A percentile compares a stretch with the other conserved stretches of the same genome.
Evolutionary conservation across 2,329 filamentous ascomycete genomes (phyloP).

Genomic region (Epichloe glyceriae): DNA sequence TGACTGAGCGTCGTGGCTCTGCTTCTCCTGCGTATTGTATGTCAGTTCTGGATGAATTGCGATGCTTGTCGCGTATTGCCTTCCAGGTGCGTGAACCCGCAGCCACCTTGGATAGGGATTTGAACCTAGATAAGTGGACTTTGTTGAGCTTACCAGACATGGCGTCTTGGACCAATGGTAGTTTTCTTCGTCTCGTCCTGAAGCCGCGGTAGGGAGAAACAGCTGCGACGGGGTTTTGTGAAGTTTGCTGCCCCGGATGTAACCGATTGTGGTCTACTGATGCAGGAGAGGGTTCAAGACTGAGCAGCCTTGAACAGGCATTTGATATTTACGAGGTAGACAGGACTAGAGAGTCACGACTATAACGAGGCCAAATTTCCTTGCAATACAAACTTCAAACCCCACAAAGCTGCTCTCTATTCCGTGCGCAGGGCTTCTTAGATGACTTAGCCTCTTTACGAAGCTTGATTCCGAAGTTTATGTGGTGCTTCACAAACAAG

Average conservation of each 20-base stretch:
- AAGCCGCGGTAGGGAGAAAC: not conserved
- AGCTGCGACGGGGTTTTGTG: not conserved
- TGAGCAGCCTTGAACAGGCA: slow-evolving; percentile 15
- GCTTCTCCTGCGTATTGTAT: slow-evolving; percentile 29
- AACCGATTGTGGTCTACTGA: slow-evolving; percentile 15
- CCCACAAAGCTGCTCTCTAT: not conserved
- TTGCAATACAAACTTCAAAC: slow-evolving; percentile 1
- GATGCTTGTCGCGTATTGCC: not conserved
- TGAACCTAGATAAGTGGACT: not conserved
- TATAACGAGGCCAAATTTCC: slow-evolving; percentile 14
- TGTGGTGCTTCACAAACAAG: not conserved
- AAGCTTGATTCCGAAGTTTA: not conserved
- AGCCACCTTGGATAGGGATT: not conserved
- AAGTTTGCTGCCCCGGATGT: slow-evolving; percentile 6
- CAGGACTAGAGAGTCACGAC: slow-evolving; percentile 21
- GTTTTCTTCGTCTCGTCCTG: not conserved
- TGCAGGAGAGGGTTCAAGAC: slow-evolving; percentile 13
- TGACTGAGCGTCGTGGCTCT: slow-evolving; percentile 85
- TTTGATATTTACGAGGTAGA: slow-evolving; percentile 21
- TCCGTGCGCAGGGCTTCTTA: not conserved
- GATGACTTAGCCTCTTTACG: not conserved
- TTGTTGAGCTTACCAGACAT: slow-evolving; percentile 24
- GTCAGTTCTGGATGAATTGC: slow-evolving; percentile 8
- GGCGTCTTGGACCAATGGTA: slow-evolving; percentile 1
- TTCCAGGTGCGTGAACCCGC: not conserved